Percentiles rank a stretch among this genome's conserved stretches.
These are phyloP conservation scores for Monosporascus ibericus DNA, from an alignment of 2,329 filamentous ascomycete species.

Conservation along the genomic window DNA sequence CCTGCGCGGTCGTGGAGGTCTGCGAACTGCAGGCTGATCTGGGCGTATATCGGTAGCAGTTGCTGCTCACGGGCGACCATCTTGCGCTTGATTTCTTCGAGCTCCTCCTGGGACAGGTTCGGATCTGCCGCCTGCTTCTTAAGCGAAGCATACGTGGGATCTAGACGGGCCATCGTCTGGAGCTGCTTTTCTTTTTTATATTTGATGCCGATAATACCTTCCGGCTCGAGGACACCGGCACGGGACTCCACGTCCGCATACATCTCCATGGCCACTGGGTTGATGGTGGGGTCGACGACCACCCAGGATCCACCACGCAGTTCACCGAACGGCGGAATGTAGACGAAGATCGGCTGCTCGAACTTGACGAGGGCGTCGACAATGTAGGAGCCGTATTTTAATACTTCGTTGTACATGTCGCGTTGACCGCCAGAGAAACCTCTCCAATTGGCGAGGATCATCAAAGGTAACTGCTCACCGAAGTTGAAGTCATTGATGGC, in stretches of 20 bases:
- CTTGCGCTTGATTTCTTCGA: slow-evolving; percentile 73
- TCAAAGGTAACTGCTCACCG: slow-evolving; percentile 93
- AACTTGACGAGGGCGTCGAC: slow-evolving; percentile 97
- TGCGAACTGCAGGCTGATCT: slow-evolving; percentile 94
- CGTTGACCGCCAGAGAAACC: slow-evolving; percentile 99
- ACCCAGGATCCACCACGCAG: slow-evolving; percentile 99
- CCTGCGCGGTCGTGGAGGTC: slow-evolving; percentile 95
- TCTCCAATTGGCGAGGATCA: slow-evolving; percentile 99
- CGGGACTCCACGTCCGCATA: slow-evolving; percentile 93
- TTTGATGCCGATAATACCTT: slow-evolving; percentile 98
- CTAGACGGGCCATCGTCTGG: slow-evolving; percentile 92
- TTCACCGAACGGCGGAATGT: slow-evolving; percentile 95
- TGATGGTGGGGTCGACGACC: slow-evolving; percentile 97
- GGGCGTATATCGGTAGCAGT: slow-evolving; percentile 85
- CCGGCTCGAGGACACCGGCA: slow-evolving; percentile 94
- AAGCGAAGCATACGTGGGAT: slow-evolving; percentile 74
- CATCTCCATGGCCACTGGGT: slow-evolving; percentile 97
- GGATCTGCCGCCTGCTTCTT: slow-evolving; percentile 70
- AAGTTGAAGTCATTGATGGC: slow-evolving; percentile 99
- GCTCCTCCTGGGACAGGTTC: slow-evolving; percentile 65
- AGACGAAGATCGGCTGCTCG: slow-evolving; percentile 97
- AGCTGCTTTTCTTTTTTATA: slow-evolving; percentile 97
- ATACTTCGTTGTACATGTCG: slow-evolving; percentile 99
- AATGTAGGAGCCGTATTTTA: slow-evolving; percentile 99
- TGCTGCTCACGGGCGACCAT: slow-evolving; percentile 81